Evolutionary conservation across 257 asterid species (phyloP), one percentile per base, ranked within the genome.

Genomic region (Henckelia pumila): DNA sequence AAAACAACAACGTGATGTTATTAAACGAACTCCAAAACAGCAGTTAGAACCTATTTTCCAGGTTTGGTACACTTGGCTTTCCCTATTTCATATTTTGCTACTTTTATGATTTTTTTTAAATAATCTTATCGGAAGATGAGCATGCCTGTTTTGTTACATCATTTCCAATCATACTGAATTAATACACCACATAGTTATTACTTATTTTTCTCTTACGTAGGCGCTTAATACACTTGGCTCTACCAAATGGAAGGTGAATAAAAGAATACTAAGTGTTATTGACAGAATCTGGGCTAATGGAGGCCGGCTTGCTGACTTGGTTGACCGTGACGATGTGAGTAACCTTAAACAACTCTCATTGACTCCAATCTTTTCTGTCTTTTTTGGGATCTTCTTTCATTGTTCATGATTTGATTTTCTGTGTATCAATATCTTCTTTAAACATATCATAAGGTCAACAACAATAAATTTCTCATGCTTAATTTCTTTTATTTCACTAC

Each of bases 201-300:
- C 63, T 53, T 59, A 71, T 56, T 63, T 63, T 67, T 40, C 11
- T 67, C 64, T 71, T 70, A 47, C 73, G 17, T 81, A 91, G 99
- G 97, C 97, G 64, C 96, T 94, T 72, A 72, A 91, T 76, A 86
- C 95, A 11, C 97, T 94, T 63, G 97, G 99, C 58, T 83, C 75
- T 77, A 91, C 97, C 58, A 94, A 87, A 74, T 94, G 99, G 99
- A 88, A 86, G 89, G 84, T 91, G 71, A 94, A 91, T 80, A 94
- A 84, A 79, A 88, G 86, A 83, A 77, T 91, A 63, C 84, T 94
- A 66, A 75, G 87, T 76, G 77, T 88, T 32, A 71, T 94, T 33
- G 97, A 91, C 77, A 83, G 99, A 78, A 83, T 94, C 71, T 94
- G 99, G 99, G 88, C 96, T 65, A 81, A 77, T 74, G 97, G 97